Base-by-base conservation (phyloP, 1,284 basidiomycete genomes). In the Takashimella koratensis region DNA sequence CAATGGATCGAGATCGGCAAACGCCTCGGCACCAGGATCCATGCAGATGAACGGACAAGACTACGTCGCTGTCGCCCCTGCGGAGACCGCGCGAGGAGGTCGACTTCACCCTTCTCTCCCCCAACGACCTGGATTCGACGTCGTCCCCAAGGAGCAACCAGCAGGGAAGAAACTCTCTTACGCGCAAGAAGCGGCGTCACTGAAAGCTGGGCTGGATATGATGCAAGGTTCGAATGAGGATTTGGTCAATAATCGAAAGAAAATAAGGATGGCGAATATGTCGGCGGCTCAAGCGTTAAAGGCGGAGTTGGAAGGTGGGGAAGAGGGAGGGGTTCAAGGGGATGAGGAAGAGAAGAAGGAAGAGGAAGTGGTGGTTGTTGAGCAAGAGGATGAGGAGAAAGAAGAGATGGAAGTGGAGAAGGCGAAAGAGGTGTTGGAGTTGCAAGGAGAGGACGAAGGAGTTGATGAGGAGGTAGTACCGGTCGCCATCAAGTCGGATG, bases 191-290 rank as follows among this genome's bases (percentile, higher is more conserved):
- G 65, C 62, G 2, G 61, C 57, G 21, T 46, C 85, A 81, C 51
- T 65, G 21, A 59, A 64, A 64, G 86, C 86, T 30, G 66, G 79
- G 84, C 44, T 70, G 23, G 60, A 59, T 3, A 59, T 59, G 12
- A 60, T 71, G 58, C 52, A 62, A 22, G 87, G 82, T 44, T 88
- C 87, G 25, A 91, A 94, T 75, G 82, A 83, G 62, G 90, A 93
- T 71, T 83, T 94, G 53, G 89, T 93, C 43, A 85, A 86, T 51
- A 95, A 95, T 71, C 84, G 90, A 53, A 82, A 83, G 61, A 88
- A 88, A 21, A 91, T 95, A 61, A 84, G 94, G 54, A 87, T 96
- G 83, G 95, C 94, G 13, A 98, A 98, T 71, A 84, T 97, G 82
- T 90, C 85, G 76, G 95, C 95, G 43, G 94, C 93, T 53, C 90